Base-by-base conservation (phyloP, 2,329 filamentous ascomycete species). In the Teratosphaeriaceae sp. region DNA sequence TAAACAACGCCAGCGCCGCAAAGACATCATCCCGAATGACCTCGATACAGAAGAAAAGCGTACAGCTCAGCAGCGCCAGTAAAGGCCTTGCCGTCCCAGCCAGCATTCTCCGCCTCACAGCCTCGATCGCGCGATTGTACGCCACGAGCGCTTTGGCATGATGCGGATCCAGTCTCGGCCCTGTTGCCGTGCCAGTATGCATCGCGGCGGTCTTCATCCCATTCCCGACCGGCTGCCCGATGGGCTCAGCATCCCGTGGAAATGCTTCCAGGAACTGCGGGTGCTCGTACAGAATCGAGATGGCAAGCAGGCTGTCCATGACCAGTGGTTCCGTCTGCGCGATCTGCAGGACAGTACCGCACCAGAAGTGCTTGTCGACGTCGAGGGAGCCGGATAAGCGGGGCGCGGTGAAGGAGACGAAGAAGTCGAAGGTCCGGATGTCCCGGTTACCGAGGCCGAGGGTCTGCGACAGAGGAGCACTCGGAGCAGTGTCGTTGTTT, bases 21-120 rank as follows among this genome's bases (percentile, higher is more conserved):
- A 48, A 44, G 3, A 53, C 37, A 36, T 56, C 48, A 21, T 56
- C 52, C 8, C 53, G 48, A 5, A 58, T 52, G 15, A 53, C 45
- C 37, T 59, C 55, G 20, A 57, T 51, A 24, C 54, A 56, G 22
- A 57, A 50, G 42, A 57, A 60, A 15, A 60, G 38, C 5, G 53
- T 37, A 27, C 55, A 60, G 37, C 48, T 56, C 7, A 58, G 38
- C 30, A 59, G 26, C n/a, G 50, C 48, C 12, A 56, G 30, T 7
- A 50, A 27, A 2, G 50, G 43, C n/a, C 47, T 45, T 12, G 46
- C 46, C 3, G 22, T 45, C 18, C 45, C 47, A 3, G 27, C 40
- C 18, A 40, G 18, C 7, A 57, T 30, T 22, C 43, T 42, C 16
- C 20, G 12, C 5, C 44, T 33, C 16, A 59, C 41, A 7, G 23